phyloP scores from a whole-genome alignment of 2,329 filamentous ascomycete genomes.

The Neonectria punicea region DNA sequence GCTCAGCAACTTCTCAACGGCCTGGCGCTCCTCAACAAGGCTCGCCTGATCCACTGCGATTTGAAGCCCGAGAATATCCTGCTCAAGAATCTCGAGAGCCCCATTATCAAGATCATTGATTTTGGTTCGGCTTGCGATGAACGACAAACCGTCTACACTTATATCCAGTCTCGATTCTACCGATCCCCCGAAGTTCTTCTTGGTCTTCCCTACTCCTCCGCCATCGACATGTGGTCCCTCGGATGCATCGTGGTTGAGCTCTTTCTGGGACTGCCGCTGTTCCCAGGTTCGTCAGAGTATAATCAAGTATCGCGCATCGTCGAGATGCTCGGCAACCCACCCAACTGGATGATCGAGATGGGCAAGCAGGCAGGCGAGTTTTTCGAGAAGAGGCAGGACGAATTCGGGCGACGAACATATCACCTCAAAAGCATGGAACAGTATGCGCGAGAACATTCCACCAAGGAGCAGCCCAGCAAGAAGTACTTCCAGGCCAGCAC shows the following conservation, averaged over 20 bases:
- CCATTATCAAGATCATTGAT: conserved; percentile 99
- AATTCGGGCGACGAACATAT: conserved; percentile 91
- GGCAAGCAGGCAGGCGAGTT: conserved; percentile 98
- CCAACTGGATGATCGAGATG: conserved; percentile 99
- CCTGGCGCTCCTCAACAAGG: conserved; percentile 91
- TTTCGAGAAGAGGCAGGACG: conserved; percentile 91
- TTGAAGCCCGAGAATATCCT: conserved; percentile 98
- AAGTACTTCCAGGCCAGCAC: conserved; percentile 98
- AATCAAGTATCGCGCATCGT: conserved; percentile 98
- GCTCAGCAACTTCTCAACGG: conserved; percentile 96
- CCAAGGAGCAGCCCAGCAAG: conserved; percentile 99
- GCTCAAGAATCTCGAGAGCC: conserved; percentile 96
- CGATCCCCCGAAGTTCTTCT: conserved; percentile 94
- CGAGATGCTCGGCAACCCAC: conserved; percentile 96
- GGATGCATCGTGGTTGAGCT: conserved; percentile 98
- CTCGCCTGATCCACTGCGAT: conserved; percentile 96
- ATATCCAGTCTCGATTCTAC: conserved; percentile 98
- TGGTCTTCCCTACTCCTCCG: conserved; percentile 96
- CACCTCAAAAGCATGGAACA: conserved; percentile 97
- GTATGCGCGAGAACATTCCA: conserved; percentile 93
- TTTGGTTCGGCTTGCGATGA: conserved; percentile 99
- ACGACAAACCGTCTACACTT: conserved; percentile 97
- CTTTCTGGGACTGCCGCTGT: conserved; percentile 92
- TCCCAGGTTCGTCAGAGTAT: conserved; percentile 97
- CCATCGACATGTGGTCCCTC: conserved; percentile 99